Evolutionary conservation across 371 early-diverging fungal genomes (phyloP), one percentile per base, ranked within the genome.

Genomic region (Mortierella sp.): DNA sequence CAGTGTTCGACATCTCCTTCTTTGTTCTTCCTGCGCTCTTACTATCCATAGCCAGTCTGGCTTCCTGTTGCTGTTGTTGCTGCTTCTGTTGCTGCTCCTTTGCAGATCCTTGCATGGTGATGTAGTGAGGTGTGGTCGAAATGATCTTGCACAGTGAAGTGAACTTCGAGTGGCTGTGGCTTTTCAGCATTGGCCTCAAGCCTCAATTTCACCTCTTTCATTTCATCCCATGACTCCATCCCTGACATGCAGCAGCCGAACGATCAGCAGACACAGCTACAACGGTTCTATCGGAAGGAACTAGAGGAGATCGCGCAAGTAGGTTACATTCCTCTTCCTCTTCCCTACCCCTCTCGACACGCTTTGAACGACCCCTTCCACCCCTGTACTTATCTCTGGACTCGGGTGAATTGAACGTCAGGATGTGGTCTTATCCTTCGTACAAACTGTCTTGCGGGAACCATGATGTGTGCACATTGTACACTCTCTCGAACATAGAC

Each of bases 31-130:
- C 34, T 3, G 12, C 16, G 10, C 27, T 17, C 67, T 13, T 76
- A 76, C 77, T 76, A 28, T 76, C 77, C 77, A 76, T 68, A 27
- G 66, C 77, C 28, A 64, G 69, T 14, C 69, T 57, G 6, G 77
- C 77, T 49, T 76, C 77, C 7, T 64, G 68, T 21, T 63, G 72
- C 29, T 70, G 64, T 34, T 57, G 67, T 34, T 63, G 59, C 39
- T 63, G 71, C 48, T 53, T 57, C 44, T 63, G 62, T 43, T 49
- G 71, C 10, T 60, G 67, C 19, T 73, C 67, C 39, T 60, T 44
- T 40, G 67, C 27, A 24, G 74, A 31, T 17, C 63, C 67, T 16
- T 67, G 67, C 67, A 67, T 73, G 10, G 14, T 49, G 25, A 25
- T n/a, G n/a, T n/a, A n/a, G n/a, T 34, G 34, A 7, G 34, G 34